A percentile compares a stretch with the other conserved stretches of the same genome.
These are phyloP conservation scores for Tricladium varicosporioides DNA, from an alignment of 2,329 filamentous ascomycete species.

Conservation along the genomic window DNA sequence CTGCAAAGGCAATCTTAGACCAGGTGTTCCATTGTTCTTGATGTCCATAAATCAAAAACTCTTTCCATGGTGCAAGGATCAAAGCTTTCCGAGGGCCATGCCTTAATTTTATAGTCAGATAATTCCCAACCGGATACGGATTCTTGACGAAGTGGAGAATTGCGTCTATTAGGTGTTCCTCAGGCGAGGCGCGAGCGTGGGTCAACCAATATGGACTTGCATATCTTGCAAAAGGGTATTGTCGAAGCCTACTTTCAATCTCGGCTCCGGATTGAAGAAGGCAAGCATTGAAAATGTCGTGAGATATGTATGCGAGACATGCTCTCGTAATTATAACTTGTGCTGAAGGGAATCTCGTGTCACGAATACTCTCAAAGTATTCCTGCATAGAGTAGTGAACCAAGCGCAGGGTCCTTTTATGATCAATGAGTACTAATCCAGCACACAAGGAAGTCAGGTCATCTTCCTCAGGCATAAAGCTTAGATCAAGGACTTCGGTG, in stretches of 20 bases:
- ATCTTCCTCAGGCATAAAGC: constrained; percentile 33
- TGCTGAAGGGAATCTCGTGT: constrained; percentile 13
- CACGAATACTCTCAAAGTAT: constrained; percentile 21
- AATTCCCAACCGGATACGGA: too few species aligned
- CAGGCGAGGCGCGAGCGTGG: constrained; percentile 30
- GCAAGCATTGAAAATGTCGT: constrained; percentile 22
- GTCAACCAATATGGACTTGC: constrained; percentile 35
- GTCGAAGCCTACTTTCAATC: constrained; percentile 20
- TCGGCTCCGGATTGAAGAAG: constrained; percentile 18
- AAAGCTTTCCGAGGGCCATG: too few species aligned
- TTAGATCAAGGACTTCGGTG: constrained; percentile 31
- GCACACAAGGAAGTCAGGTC: constrained; percentile 22
- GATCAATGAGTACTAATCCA: constrained; percentile 28
- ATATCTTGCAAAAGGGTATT: constrained; percentile 33
- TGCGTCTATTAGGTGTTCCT: background rate
- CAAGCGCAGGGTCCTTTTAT: constrained; percentile 23
- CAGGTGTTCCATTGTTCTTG: too few species aligned
- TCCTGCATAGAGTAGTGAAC: constrained; percentile 31
- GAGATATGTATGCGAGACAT: constrained; percentile 32
- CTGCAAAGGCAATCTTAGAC: too few species aligned
- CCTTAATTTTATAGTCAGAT: too few species aligned
- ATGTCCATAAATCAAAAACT: too few species aligned
- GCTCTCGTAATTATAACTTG: constrained; percentile 14
- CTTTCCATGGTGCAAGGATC: too few species aligned
- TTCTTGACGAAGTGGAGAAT: too few species aligned